Evolutionary conservation across 345 rosid species (phyloP).

Genomic region (Murraya koenigii): DNA sequence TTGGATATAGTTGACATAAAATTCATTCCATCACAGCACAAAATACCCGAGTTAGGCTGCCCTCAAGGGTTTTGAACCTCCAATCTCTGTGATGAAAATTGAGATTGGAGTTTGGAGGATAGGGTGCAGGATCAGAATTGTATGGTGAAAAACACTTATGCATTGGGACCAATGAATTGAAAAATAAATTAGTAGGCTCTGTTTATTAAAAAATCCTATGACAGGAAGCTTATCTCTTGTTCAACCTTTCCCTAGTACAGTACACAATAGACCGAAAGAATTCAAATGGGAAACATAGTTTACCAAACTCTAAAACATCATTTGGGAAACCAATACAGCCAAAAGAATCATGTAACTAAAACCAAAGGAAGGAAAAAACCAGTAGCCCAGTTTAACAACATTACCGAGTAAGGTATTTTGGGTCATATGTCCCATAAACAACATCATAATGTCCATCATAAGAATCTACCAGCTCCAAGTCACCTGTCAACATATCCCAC

Average conservation of each 20-base stretch:
- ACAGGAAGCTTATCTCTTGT: neutral
- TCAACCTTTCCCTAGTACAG: neutral
- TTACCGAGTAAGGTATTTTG: conserved; percentile 81
- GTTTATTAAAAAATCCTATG: neutral
- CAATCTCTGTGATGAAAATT: neutral
- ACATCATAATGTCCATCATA: conserved; percentile 92
- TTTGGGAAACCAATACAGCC: conserved; percentile 1
- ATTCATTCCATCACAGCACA: neutral
- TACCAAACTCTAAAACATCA: neutral
- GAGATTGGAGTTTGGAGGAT: neutral
- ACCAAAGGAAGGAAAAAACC: neutral
- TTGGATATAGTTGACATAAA: neutral
- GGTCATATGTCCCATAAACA: conserved; percentile 79
- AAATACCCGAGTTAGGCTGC: neutral
- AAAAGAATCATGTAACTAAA: conserved; percentile 1
- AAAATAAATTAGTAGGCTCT: neutral
- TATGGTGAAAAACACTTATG: neutral
- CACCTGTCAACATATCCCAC: conserved; percentile 95
- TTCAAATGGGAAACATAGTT: neutral
- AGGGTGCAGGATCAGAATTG: neutral
- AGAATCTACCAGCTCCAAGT: conserved; percentile 78
- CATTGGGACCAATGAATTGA: neutral
- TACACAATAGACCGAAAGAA: neutral
- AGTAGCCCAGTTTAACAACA: conserved; percentile 1
- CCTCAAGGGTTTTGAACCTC: neutral